Conservation (phyloP, 169 alveolate genomes). For the Neospora caninum region DNA sequence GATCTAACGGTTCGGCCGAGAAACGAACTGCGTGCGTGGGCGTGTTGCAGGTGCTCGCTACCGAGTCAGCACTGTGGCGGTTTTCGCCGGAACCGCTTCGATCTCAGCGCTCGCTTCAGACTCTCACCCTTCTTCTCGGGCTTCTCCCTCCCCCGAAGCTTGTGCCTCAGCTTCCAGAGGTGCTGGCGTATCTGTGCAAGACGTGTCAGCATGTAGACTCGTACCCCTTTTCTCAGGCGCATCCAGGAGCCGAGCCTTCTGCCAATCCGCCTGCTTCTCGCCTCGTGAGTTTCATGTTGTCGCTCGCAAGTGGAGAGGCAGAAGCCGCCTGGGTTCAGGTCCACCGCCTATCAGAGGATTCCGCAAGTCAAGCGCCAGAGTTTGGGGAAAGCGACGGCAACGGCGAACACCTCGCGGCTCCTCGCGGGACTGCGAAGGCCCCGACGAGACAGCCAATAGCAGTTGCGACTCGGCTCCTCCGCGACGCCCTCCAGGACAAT, state of each 20-base stretch:
- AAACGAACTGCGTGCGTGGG: no score
- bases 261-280: not conserved
- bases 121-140: not conserved
- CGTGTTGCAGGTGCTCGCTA: not conserved
- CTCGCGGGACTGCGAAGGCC: not conserved
- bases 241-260: not conserved
- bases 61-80: not conserved
- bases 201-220: not conserved
- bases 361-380: not conserved
- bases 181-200: not conserved
- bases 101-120: not conserved
- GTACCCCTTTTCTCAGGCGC: not conserved
- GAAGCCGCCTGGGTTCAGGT: not conserved
- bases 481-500: not conserved
- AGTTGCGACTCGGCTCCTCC: not conserved
- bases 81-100: not conserved
- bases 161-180: not conserved
- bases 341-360: not conserved
- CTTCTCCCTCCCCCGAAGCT: not conserved
- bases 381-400: not conserved
- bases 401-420: not conserved
- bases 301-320: not conserved
- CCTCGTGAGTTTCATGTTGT: not conserved
- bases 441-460: not conserved
- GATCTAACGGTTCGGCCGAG: no score